These are phyloP conservation scores for Ilyonectria destructans DNA, from an alignment of 2,329 filamentous ascomycete genomes.

Conservation along the genomic window DNA sequence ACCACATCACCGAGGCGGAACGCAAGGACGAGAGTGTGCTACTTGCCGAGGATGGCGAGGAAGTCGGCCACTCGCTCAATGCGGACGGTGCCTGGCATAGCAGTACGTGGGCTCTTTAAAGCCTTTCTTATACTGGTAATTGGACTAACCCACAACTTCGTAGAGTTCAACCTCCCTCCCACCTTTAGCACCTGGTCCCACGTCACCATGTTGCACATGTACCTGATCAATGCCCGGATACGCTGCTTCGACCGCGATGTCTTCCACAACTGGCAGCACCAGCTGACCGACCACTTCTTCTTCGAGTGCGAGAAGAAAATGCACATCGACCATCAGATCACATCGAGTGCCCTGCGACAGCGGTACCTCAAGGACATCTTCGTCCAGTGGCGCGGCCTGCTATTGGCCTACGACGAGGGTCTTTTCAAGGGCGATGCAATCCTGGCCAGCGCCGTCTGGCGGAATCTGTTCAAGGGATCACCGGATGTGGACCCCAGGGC, in stretches of 20 bases:
- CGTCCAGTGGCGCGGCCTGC: constrained; percentile 90
- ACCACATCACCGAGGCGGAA: constrained; percentile 79
- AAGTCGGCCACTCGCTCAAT: constrained; percentile 73
- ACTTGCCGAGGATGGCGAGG: constrained; percentile 84
- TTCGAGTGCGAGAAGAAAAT: constrained; percentile 89
- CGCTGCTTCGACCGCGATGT: constrained; percentile 82
- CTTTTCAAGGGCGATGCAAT: constrained; percentile 83
- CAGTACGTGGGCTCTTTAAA: constrained; percentile 66
- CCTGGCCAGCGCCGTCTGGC: constrained; percentile 88
- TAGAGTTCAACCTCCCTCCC: constrained; percentile 84
- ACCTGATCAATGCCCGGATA: constrained; percentile 87
- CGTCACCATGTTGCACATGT: constrained; percentile 96
- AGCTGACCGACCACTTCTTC: constrained; percentile 96
- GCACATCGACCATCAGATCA: constrained; percentile 83
- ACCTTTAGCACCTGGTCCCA: constrained; percentile 98
- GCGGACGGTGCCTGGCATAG: constrained; percentile 77
- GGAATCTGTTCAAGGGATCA: constrained; percentile 88
- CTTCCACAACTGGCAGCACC: constrained; percentile 86
- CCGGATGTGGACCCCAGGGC: constrained; percentile 67
- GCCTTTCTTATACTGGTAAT: too few relatives aligned
- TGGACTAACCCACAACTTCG: constrained; percentile 16
- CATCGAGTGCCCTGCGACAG: constrained; percentile 72
- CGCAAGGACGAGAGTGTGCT: constrained; percentile 78
- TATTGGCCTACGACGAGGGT: constrained; percentile 89
- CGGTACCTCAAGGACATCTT: constrained; percentile 90